Evolutionary conservation across 2,329 filamentous ascomycete genomes (phyloP).

Genomic region (Bipolaris sorokiniana): DNA sequence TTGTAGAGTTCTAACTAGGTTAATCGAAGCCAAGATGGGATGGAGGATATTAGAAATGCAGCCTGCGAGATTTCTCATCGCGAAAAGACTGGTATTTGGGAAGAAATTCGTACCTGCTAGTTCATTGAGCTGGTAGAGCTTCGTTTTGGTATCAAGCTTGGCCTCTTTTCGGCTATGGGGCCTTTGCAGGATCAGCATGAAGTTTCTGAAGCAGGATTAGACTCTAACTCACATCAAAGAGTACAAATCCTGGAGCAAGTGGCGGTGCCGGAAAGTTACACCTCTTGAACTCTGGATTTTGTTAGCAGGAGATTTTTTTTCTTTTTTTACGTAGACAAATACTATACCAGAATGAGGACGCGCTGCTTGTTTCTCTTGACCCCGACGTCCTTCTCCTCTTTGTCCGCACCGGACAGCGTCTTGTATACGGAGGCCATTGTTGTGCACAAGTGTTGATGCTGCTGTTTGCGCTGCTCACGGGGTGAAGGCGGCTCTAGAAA

Average conservation of each 20-base stretch:
- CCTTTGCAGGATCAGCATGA: constrained; percentile 25
- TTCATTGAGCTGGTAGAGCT: constrained; percentile 62
- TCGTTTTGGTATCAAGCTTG: constrained; percentile 95
- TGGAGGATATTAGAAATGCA: background rate
- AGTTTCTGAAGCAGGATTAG: background rate
- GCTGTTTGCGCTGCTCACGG: constrained; percentile 22
- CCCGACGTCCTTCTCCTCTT: constrained; percentile 44
- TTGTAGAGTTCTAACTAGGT: constrained; percentile 72
- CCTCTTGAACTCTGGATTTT: constrained; percentile 74
- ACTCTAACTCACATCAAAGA: constrained; percentile 67
- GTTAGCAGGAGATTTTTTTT: background rate
- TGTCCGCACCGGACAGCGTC: constrained; percentile 54
- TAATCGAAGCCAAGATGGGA: constrained; percentile 6
- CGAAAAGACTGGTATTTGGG: background rate
- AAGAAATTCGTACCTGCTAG: constrained; percentile 39
- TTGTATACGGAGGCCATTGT: constrained; percentile 65
- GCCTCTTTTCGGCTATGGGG: constrained; percentile 93
- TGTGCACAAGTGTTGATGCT: constrained; percentile 19
- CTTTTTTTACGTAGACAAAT: constrained; percentile 3
- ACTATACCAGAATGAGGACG: constrained; percentile 74
- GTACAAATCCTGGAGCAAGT: constrained; percentile 87
- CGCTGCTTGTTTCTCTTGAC: constrained; percentile 58
- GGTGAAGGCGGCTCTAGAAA: constrained; percentile 20
- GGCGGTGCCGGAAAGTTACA: constrained; percentile 91
- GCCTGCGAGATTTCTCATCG: background rate